These are phyloP conservation scores for Melanopsichium pennsylvanicum DNA, from an alignment of 1,284 basidiomycete species.

Conservation along the genomic window DNA sequence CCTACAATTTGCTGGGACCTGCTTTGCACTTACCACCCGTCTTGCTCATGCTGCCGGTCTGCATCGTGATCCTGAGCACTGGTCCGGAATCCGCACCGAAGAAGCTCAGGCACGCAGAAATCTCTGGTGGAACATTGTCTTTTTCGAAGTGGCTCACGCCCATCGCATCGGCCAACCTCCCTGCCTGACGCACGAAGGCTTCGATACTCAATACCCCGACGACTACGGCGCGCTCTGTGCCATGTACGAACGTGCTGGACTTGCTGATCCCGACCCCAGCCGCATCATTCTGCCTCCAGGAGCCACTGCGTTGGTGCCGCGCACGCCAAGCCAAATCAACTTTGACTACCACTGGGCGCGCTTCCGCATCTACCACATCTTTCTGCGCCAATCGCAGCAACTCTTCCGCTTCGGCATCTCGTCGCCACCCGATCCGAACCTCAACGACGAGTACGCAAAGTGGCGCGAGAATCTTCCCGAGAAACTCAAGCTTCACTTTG, in stretches of 20 bases:
- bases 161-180: slow-evolving; percentile 52
- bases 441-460: slow-evolving; percentile 40
- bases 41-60: slow-evolving; percentile 57
- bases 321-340: slow-evolving; percentile 28
- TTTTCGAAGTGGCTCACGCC: slow-evolving; percentile 42
- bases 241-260: slow-evolving; percentile 46
- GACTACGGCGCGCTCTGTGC: slow-evolving; percentile 43
- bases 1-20: slow-evolving; percentile 52
- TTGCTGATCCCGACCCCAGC: slow-evolving; percentile 35
- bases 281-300: slow-evolving; percentile 45
- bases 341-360: slow-evolving; percentile 54
- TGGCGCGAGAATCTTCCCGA: slow-evolving; percentile 49
- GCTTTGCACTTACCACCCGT: slow-evolving; percentile 51
- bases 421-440: slow-evolving; percentile 37
- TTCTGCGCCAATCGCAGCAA: slow-evolving; percentile 47
- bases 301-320: slow-evolving; percentile 38
- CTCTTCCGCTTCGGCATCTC: slow-evolving; percentile 52
- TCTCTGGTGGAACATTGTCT: slow-evolving; percentile 54
- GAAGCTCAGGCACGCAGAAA: slow-evolving; percentile 54
- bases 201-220: slow-evolving; percentile 55
- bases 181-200: slow-evolving; percentile 42
- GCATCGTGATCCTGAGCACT: slow-evolving; percentile 53
- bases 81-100: slow-evolving; percentile 52
- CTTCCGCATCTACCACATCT: slow-evolving; percentile 48
- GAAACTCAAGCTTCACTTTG: slow-evolving; percentile 40